These are phyloP conservation scores for Geopyxis carbonaria DNA, from an alignment of 495 filamentous ascomycete genomes.

Conservation along the genomic window DNA sequence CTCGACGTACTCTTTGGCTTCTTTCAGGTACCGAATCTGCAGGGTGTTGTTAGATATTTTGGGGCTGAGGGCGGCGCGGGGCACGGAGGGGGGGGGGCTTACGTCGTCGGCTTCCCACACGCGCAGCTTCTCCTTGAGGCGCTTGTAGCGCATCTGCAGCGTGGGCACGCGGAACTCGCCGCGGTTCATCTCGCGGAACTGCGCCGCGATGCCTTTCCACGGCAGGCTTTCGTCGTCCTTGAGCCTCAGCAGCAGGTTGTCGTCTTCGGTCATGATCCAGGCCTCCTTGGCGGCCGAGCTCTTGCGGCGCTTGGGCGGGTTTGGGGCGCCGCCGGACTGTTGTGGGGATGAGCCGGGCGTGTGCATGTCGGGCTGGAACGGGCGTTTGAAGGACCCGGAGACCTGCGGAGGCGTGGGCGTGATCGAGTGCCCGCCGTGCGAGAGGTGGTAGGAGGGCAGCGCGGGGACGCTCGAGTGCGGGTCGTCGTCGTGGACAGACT, in stretches of 20 bases:
- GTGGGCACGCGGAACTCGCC: constrained; percentile 51
- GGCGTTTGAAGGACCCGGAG: constrained; percentile 22
- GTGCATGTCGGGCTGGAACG: constrained; percentile 18
- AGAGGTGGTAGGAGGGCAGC: constrained; percentile 16
- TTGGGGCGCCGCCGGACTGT: no score
- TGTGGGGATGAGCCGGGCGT: constrained; percentile 17
- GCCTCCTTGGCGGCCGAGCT: constrained; percentile 20
- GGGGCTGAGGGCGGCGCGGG: no score
- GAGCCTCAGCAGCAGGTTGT: constrained; percentile 46
- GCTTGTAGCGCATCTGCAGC: constrained; percentile 55
- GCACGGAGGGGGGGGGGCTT: constrained; percentile 22
- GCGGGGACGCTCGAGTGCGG: constrained; percentile 6
- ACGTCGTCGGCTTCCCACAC: constrained; percentile 54
- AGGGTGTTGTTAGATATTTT: background rate
- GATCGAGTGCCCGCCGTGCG: background rate
- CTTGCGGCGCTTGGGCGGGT: constrained; percentile 21
- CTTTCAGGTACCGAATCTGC: constrained; percentile 22
- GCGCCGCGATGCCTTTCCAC: constrained; percentile 51
- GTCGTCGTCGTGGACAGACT: background rate
- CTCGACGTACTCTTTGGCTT: constrained; percentile 23
- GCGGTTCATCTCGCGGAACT: constrained; percentile 44
- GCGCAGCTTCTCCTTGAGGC: constrained; percentile 45
- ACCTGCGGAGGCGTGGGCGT: constrained; percentile 15
- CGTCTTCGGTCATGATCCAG: constrained; percentile 40
- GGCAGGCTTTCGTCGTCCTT: constrained; percentile 50